Conservation (phyloP, 352 stramenopile species). For the Pythium dissimile region DNA sequence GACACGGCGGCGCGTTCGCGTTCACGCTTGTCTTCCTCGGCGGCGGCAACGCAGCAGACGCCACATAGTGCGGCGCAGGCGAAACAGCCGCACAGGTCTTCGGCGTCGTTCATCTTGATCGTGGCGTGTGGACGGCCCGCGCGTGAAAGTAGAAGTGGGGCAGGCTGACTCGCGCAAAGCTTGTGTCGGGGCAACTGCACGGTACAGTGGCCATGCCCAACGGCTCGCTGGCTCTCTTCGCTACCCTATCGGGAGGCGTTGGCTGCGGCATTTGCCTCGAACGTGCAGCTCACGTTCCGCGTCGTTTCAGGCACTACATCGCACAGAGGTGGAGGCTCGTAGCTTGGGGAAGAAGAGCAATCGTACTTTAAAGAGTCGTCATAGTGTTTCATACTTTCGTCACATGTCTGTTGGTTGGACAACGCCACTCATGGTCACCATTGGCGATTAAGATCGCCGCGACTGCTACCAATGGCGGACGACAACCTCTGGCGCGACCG, state of each 20-base stretch:
- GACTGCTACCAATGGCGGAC: slow-evolving; percentile 36
- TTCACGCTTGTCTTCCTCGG: slow-evolving; percentile 79
- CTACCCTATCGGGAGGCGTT: too few species aligned
- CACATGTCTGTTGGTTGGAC: slow-evolving; percentile 5
- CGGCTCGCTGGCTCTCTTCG: slow-evolving; percentile 1
- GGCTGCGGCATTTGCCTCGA: neutral
- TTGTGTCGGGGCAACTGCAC: neutral
- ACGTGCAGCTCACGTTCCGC: neutral
- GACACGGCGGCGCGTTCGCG: slow-evolving; percentile 48
- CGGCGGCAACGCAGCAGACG: slow-evolving; percentile 71
- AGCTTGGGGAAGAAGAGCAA: too few species aligned
- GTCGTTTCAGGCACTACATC: slow-evolving; percentile 14
- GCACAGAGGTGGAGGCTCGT: neutral
- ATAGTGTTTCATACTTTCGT: neutral
- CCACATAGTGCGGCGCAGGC: slow-evolving; percentile 68
- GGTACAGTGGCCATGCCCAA: too few species aligned
- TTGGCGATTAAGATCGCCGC: neutral
- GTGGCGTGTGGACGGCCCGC: neutral
- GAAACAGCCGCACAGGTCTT: slow-evolving; percentile 75
- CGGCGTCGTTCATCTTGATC: slow-evolving; percentile 58
- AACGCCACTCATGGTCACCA: slow-evolving; percentile 3
- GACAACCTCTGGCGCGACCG: slow-evolving; percentile 78
- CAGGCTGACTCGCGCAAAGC: too few species aligned
- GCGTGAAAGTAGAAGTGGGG: neutral
- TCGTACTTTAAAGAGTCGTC: slow-evolving; percentile 16